These are phyloP conservation scores for Didymella pinodella DNA, from an alignment of 2,329 filamentous ascomycete species.

Conservation along the genomic window DNA sequence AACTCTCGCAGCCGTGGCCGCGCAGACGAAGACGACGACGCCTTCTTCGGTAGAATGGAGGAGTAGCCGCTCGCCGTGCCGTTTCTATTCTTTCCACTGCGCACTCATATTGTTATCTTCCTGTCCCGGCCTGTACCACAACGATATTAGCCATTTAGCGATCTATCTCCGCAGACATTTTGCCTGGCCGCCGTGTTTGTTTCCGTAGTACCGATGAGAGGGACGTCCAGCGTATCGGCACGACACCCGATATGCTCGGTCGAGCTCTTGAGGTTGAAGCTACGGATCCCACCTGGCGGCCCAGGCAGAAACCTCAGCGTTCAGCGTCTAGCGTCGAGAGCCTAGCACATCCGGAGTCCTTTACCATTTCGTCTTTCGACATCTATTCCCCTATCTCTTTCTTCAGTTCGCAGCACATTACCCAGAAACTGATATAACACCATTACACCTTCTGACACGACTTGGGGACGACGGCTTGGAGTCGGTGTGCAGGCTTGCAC, in stretches of 20 bases:
- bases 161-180: conserved; percentile 49
- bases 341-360: conserved; percentile 30
- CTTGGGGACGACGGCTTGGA: conserved; percentile 13
- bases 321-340: conserved; percentile 48
- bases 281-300: conserved; percentile 29
- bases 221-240: conserved; percentile 34
- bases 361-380: conserved; percentile 1
- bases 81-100: conserved; percentile 1
- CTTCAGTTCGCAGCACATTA: conserved; percentile 18
- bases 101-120: conserved; percentile 16
- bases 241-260: conserved; percentile 13
- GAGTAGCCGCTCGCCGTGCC: conserved; percentile 56
- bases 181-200: conserved; percentile 29
- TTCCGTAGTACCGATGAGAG: conserved; percentile 53
- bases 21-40: conserved; percentile 90
- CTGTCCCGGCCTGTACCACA: conserved; percentile 46
- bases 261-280: conserved; percentile 52
- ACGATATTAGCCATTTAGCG: conserved; percentile 47
- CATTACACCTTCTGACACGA: conserved; percentile 16
- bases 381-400: conserved; percentile 16
- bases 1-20: conserved; percentile 60
- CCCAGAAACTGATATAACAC: conserved; percentile 21
- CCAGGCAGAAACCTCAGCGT: conserved; percentile 17
- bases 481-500: conserved; percentile 10
- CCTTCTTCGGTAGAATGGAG: conserved; percentile 96